Base-by-base conservation (phyloP, 208 protist genomes). In the Trypanosomatidae sp. region DNA sequence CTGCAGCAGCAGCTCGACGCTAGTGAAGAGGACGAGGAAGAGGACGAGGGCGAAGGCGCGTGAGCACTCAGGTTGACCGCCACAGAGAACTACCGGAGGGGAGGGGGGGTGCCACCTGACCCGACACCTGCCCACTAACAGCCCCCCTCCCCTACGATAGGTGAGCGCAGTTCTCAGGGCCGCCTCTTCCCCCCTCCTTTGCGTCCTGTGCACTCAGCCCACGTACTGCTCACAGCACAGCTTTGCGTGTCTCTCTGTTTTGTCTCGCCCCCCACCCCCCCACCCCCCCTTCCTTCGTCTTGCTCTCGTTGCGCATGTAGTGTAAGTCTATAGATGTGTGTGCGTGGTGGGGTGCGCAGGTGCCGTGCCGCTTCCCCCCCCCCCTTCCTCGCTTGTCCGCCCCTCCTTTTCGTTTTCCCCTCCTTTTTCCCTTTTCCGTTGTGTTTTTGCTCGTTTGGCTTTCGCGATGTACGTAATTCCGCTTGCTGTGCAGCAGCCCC, bases 11-110 rank as follows among this genome's bases (percentile, higher is more conserved):
- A 74, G 22, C 81, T 80, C 33, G 81, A 82, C 49, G 80, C 73
- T n/a, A 80, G 80, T 13, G 80, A 73, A 7, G 88, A 82, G 43
- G 81, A 83, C 8, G 82, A 93, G 36, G 90, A 90, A 25, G 87
- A 85, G 58, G 88, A 84, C 10, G 87, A 81, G 0, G 74, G 75
- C 25, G 49, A 50, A 39, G 33, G 17, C 7, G 60, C 60, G 15
- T 28, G 39, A 43, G 60, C 19, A 43, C 30, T 9, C 19, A 43
- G 17, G 36, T 28, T 4, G 36, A 65, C 19, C 15, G n/a, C 33
- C 7, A 22, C 22, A 19, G 2, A 19, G 39, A 22, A 22, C 60
- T 68, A 19, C 43, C 2, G 62, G 62, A 33, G 62, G 62, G 39
- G 41, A 19, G 13, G 59, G 10, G 33, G 8, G 33, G 59, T 28